Base-by-base conservation (phyloP, 2,329 filamentous ascomycete genomes). In the Hypoxylon sp. region DNA sequence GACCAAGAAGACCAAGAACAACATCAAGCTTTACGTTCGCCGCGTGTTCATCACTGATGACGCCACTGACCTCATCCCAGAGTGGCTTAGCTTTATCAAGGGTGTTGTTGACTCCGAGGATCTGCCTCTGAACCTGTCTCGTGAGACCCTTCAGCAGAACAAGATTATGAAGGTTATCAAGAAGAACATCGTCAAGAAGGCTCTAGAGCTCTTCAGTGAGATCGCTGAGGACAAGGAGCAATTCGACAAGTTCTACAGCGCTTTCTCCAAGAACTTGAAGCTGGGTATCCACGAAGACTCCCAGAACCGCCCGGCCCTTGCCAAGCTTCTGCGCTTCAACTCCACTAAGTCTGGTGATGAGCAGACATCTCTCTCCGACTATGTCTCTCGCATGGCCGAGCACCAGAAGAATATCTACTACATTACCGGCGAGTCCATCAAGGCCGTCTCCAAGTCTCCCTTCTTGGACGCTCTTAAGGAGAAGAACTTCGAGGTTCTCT, bases 131-230 rank as follows among this genome's bases (percentile, higher is more conserved):
- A 99, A 99, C 91, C 85, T 99, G 87, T 98, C 96, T 80, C 96
- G 96, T 92, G 96, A 99, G 91, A 98, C 95, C 65, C 93, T 99
- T 55, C 96, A 99, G 87, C 96, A 98, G 89, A 99, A 98, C 93
- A 98, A 98, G 94, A 99, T 99, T 89, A 98, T 98, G 96, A 98
- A 98, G 92, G 96, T 98, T 84, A 98, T 98, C 90, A 97, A 97
- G 91, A 99, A 99, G 94, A 99, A 99, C 92, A 97, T 99, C 75
- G 94, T 99, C 89, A 99, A 98, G 94, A 99, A 99, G 93, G 93
- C 93, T 74, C 93, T 99, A 75, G 96, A 99, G 89, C 93, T 99
- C 83, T 99, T 99, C 92, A 90, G 91, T 79, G 96, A 99, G 89
- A 99, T 99, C 73, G 91, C 96, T 67, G 96, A 99, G 89, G 96